Conservation (phyloP, 1,139 yeast genomes). For the Blastobotrys raffinosifermentans region DNA sequence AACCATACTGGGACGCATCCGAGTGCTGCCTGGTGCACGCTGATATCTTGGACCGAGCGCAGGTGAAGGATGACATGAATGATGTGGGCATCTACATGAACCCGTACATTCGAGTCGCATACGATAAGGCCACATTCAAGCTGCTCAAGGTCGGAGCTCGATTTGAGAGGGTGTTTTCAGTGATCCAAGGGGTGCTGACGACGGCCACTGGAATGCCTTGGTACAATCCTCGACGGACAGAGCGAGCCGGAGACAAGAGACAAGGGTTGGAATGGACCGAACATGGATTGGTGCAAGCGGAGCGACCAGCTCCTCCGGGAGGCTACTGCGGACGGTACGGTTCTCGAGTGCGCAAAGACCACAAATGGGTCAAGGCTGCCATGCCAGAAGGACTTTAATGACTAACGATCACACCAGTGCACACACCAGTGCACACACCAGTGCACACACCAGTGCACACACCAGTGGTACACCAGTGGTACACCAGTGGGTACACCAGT, state of each 20-base stretch:
- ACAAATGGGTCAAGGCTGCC: too few species aligned
- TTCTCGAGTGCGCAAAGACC: not conserved
- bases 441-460: too few species aligned
- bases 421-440: too few species aligned
- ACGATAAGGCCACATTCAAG: conserved; percentile 8
- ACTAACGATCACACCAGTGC: too few species aligned
- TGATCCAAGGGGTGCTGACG: not conserved
- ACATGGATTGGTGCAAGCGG: not conserved
- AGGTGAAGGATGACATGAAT: conserved; percentile 4
- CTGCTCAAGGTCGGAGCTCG: conserved; percentile 7
- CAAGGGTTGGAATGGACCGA: not conserved
- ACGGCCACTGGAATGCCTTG: not conserved
- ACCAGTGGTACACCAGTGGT: too few species aligned
- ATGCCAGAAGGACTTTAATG: too few species aligned
- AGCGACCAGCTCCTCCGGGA: not conserved
- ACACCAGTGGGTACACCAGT: too few species aligned
- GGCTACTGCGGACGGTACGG: conserved; percentile 2
- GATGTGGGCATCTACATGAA: conserved; percentile 13
- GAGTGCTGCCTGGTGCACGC: conserved; percentile 19
- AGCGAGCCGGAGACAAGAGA: not conserved
- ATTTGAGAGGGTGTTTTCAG: not conserved
- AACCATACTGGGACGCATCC: conserved; percentile 14
- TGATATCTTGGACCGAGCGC: conserved; percentile 5
- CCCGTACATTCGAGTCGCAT: conserved; percentile 17
- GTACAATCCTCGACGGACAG: conserved; percentile 2